A percentile compares a stretch with the other conserved stretches of the same genome.
Evolutionary conservation across 495 filamentous ascomycete species (phyloP).

Genomic region (Xylaria palmicola): DNA sequence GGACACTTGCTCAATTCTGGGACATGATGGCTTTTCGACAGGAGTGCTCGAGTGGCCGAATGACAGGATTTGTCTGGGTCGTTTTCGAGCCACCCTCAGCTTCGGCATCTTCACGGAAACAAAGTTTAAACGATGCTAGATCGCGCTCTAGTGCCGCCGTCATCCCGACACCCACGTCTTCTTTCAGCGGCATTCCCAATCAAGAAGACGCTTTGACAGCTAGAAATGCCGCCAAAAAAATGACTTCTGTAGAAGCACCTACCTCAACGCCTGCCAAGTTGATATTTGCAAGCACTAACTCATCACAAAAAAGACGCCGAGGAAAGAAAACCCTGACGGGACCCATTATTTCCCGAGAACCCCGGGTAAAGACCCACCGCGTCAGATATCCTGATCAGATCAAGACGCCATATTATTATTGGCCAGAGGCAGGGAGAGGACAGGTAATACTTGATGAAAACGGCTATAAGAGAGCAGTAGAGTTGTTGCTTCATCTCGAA

Average conservation of each 20-base stretch:
- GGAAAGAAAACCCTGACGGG: slow-evolving; percentile 49
- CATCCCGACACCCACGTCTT: slow-evolving; percentile 22
- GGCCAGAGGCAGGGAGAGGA: slow-evolving; percentile 67
- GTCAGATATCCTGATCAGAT: slow-evolving; percentile 39
- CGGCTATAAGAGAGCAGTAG: slow-evolving; percentile 73
- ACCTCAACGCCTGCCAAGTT: slow-evolving; percentile 16
- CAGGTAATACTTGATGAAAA: slow-evolving; percentile 66
- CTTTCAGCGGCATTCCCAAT: slow-evolving; percentile 23
- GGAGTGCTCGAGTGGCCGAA: slow-evolving; percentile 85
- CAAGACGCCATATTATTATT: slow-evolving; percentile 62
- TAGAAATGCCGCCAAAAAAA: neutral
- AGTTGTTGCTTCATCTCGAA: slow-evolving; percentile 79
- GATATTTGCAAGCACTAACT: slow-evolving; percentile 22
- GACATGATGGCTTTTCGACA: slow-evolving; percentile 97
- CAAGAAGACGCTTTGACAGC: slow-evolving; percentile 17
- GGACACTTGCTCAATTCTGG: slow-evolving; percentile 89
- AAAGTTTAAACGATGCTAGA: neutral
- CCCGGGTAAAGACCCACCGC: slow-evolving; percentile 55
- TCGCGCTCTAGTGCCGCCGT: neutral
- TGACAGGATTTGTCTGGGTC: slow-evolving; percentile 94
- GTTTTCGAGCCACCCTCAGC: slow-evolving; percentile 60
- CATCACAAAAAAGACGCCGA: slow-evolving; percentile 17
- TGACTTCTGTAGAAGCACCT: slow-evolving; percentile 1
- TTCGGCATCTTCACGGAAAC: neutral
- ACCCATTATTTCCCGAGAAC: slow-evolving; percentile 52